Percentiles rank a stretch among this genome's conserved stretches.
Evolutionary conservation across 1,284 basidiomycete species (phyloP).

Genomic region (Takashimella koratensis): DNA sequence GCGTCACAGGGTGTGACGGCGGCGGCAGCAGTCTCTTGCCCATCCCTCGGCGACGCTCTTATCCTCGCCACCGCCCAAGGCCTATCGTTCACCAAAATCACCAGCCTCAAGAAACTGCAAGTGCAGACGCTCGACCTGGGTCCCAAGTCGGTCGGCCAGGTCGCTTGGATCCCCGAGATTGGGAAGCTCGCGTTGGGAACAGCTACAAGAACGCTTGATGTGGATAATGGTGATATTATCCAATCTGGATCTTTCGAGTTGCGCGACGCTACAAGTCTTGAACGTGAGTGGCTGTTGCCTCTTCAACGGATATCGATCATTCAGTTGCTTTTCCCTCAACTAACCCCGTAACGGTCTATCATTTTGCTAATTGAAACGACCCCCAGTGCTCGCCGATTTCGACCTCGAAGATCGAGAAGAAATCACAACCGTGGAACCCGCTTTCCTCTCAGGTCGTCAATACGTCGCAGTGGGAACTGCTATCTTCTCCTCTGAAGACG

Average conservation of each 20-base stretch:
- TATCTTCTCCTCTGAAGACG: slow-evolving; percentile 27
- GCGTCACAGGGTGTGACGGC: slow-evolving; percentile 64
- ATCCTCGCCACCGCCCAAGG: slow-evolving; percentile 58
- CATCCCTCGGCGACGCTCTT: slow-evolving; percentile 56
- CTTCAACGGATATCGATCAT: too few species aligned
- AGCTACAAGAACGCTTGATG: slow-evolving; percentile 54
- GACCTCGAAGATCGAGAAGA: slow-evolving; percentile 27
- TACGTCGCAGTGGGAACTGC: slow-evolving; percentile 46
- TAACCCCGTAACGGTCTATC: neutral
- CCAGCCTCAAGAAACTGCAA: slow-evolving; percentile 74
- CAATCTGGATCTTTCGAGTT: slow-evolving; percentile 62
- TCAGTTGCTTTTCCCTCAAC: neutral
- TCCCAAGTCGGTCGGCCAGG: slow-evolving; percentile 61
- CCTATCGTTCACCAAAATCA: slow-evolving; percentile 62
- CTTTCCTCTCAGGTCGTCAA: slow-evolving; percentile 26
- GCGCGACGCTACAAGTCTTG: slow-evolving; percentile 63
- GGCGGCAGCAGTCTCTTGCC: slow-evolving; percentile 56
- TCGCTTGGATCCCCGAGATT: slow-evolving; percentile 58
- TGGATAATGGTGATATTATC: slow-evolving; percentile 56
- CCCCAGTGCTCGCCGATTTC: slow-evolving; percentile 27
- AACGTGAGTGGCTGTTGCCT: slow-evolving; percentile 59
- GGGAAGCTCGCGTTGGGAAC: slow-evolving; percentile 65
- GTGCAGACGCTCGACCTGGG: slow-evolving; percentile 71
- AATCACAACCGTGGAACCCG: slow-evolving; percentile 24
- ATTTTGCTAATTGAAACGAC: slow-evolving; percentile 3